These are phyloP conservation scores for Areca catechu DNA, from an alignment of 176 grass and related monocot species.

Conservation along the genomic window DNA sequence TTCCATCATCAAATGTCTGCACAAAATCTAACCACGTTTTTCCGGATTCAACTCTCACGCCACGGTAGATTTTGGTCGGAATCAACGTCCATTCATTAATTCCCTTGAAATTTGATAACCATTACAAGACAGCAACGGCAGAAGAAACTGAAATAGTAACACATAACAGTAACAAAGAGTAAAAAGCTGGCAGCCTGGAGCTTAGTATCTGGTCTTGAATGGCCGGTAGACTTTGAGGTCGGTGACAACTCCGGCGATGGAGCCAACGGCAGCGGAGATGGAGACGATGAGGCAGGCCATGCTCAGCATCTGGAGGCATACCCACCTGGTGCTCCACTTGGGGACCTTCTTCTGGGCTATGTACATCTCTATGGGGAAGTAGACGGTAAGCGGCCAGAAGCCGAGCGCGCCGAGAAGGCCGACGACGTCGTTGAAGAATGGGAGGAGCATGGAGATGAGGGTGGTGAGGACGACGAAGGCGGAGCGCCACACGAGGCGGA, in stretches of 20 bases:
- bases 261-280: slow-evolving; percentile 31
- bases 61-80: too few species aligned
- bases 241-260: slow-evolving; percentile 44
- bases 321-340: slow-evolving; percentile 26
- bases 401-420: slow-evolving; percentile 49
- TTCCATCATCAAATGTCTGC: too few species aligned
- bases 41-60: too few species aligned
- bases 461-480: slow-evolving; percentile 45
- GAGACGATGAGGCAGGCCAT: slow-evolving; percentile 39
- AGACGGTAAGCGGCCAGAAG: slow-evolving; percentile 66
- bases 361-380: slow-evolving; percentile 72
- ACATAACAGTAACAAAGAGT: too few species aligned
- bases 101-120: too few species aligned
- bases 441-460: slow-evolving; percentile 50
- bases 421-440: slow-evolving; percentile 64
- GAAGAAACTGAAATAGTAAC: too few species aligned
- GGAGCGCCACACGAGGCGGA: slow-evolving; percentile 52
- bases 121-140: too few species aligned
- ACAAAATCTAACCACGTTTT: too few species aligned
- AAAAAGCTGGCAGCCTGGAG: too few species aligned
- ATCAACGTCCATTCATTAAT: too few species aligned
- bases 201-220: slow-evolving; percentile 21
- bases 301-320: slow-evolving; percentile 53
- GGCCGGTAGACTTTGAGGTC: slow-evolving; percentile 45
- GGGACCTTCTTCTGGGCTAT: slow-evolving; percentile 32